Evolutionary conservation across 257 asterid genomes (phyloP).

Genomic region (Solanum ahanhuiri): DNA sequence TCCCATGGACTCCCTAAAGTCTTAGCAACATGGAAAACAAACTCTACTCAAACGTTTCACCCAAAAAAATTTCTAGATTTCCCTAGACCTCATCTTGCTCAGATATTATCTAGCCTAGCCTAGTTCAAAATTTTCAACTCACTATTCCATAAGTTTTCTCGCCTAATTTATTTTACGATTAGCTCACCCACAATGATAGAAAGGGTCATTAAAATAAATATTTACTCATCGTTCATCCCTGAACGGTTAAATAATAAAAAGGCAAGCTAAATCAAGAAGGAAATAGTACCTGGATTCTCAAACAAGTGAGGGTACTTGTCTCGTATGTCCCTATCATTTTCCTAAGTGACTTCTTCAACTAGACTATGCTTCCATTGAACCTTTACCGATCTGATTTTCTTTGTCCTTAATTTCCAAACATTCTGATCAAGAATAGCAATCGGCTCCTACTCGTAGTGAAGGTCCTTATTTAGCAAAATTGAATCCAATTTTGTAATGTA

Average conservation of each 20-base stretch:
- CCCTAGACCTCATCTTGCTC: background rate
- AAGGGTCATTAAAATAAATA: no score
- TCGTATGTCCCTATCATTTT: background rate
- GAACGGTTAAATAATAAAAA: background rate
- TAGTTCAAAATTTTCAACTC: background rate
- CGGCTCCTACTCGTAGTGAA: background rate
- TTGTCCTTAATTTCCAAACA: background rate
- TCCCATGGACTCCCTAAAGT: background rate
- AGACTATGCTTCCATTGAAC: background rate
- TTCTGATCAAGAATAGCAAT: background rate
- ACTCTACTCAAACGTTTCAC: no score
- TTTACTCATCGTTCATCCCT: background rate
- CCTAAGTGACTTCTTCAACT: background rate
- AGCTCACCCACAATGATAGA: background rate
- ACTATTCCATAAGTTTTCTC: background rate
- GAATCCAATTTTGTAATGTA: background rate
- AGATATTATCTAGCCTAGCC: background rate
- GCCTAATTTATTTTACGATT: background rate
- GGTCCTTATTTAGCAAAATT: background rate
- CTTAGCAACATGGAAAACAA: background rate
- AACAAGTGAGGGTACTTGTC: background rate
- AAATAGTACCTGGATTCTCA: no score
- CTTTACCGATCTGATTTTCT: background rate
- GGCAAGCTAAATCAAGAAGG: background rate
- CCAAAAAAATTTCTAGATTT: background rate